phyloP scores from a whole-genome alignment of 2,329 filamentous ascomycete species.

The Diaporthe citrichinensis region DNA sequence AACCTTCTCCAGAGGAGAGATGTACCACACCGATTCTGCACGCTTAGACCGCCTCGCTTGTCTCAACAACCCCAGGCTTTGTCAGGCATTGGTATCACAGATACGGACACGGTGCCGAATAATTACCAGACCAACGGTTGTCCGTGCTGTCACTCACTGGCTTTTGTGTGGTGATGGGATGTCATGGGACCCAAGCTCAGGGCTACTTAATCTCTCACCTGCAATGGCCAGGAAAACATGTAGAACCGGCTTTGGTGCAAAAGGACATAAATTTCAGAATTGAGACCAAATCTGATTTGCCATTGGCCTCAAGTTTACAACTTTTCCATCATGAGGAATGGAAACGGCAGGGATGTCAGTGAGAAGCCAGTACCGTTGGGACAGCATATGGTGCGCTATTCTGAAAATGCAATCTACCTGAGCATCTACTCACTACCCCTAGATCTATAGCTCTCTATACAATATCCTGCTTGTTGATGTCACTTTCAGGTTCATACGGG shows the following conservation, averaged over 20 bases:
- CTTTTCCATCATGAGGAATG: no score
- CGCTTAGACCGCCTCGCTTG: no score
- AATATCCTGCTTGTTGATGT: slow-evolving; percentile 40
- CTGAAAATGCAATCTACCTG: not conserved
- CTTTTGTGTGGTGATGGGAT: not conserved
- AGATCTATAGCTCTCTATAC: slow-evolving; percentile 17
- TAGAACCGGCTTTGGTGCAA: not conserved
- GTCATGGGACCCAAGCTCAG: not conserved
- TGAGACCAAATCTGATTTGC: not conserved
- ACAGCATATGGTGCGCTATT: not conserved
- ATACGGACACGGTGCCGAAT: no score
- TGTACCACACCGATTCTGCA: no score
- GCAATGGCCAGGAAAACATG: not conserved
- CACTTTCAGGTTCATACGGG: slow-evolving; percentile 58
- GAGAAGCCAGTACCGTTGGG: no score
- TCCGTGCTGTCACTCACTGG: no score
- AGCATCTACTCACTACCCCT: not conserved
- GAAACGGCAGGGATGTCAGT: not conserved
- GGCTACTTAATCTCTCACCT: no score
- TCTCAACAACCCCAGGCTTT: no score
- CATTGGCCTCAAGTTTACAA: not conserved
- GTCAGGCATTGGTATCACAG: no score
- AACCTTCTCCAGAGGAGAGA: no score
- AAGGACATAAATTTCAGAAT: not conserved
- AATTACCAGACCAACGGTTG: no score